phyloP scores from a whole-genome alignment of 495 filamentous ascomycete genomes.

The Penicillium roqueforti region DNA sequence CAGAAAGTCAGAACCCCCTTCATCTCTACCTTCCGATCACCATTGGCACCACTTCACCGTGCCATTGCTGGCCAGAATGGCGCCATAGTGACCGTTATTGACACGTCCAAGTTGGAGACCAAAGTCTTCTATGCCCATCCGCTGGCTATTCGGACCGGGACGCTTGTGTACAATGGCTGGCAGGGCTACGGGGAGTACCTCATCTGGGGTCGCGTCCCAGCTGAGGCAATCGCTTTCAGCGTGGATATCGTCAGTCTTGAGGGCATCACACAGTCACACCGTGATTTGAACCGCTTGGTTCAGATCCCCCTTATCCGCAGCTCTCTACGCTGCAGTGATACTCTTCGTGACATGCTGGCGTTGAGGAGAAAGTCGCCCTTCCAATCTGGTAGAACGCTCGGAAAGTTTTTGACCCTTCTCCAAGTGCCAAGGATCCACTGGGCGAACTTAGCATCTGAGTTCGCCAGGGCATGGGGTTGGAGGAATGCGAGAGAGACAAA shows the following conservation, averaged over 20 bases:
- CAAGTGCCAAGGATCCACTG: background rate
- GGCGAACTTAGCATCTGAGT: background rate
- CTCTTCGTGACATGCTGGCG: background rate
- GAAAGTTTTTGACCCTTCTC: background rate
- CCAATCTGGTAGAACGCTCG: background rate
- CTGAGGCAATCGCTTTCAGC: conserved; percentile 23
- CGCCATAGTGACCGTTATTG: conserved; percentile 30
- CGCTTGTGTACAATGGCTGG: conserved; percentile 21
- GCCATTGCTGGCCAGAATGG: conserved; percentile 22
- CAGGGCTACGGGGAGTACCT: conserved; percentile 32
- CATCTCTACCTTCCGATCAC: conserved; percentile 28
- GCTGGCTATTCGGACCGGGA: conserved; percentile 16
- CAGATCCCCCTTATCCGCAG: conserved; percentile 18
- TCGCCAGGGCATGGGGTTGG: conserved; percentile 3
- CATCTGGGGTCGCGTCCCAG: conserved; percentile 28
- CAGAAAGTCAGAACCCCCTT: conserved; percentile 23
- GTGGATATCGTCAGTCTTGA: conserved; percentile 24
- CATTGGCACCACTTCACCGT: conserved; percentile 34
- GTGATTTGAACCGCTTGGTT: conserved; percentile 22
- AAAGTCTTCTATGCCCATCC: conserved; percentile 24
- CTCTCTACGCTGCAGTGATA: background rate
- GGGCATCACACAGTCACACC: conserved; percentile 8
- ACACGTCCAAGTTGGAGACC: conserved; percentile 22
- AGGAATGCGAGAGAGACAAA: background rate
- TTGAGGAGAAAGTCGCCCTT: background rate